phyloP scores from a whole-genome alignment of 345 rosid species.

The Erucastrum elatum region DNA sequence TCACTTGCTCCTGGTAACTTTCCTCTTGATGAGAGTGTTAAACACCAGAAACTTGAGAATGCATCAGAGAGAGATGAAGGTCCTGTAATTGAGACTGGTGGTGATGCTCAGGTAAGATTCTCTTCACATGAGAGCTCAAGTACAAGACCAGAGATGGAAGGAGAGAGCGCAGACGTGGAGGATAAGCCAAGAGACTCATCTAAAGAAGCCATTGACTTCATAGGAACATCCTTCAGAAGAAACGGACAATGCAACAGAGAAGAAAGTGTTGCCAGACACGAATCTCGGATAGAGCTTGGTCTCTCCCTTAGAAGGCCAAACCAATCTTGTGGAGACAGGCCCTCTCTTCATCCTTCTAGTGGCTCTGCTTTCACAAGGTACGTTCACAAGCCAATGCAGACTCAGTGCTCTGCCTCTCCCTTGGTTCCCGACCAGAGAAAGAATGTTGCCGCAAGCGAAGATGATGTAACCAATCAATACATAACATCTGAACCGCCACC shows the following conservation, averaged over 20 bases:
- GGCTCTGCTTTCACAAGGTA: constrained; percentile 87
- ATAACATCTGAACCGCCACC: constrained; percentile 45
- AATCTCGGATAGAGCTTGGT: constrained; percentile 57
- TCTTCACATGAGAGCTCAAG: constrained; percentile 59
- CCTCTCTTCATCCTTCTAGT: constrained; percentile 64
- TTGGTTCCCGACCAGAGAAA: constrained; percentile 25
- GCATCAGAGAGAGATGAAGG: too few species aligned
- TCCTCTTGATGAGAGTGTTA: constrained; percentile 54
- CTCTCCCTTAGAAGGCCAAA: constrained; percentile 70
- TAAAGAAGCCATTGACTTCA: constrained; percentile 74
- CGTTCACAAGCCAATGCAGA: constrained; percentile 48
- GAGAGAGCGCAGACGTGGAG: constrained; percentile 52
- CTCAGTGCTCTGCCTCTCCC: constrained; percentile 42
- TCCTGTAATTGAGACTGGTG: too few species aligned
- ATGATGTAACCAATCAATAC: constrained; percentile 32
- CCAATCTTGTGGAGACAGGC: constrained; percentile 29
- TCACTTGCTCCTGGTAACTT: constrained; percentile 48
- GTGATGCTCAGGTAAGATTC: constrained; percentile 56
- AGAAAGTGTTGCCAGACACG: constrained; percentile 40
- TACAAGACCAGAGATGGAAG: constrained; percentile 68
- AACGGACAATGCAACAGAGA: constrained; percentile 25
- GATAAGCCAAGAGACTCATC: constrained; percentile 17
- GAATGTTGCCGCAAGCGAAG: constrained; percentile 19
- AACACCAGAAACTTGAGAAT: constrained; percentile 67
- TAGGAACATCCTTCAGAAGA: too few species aligned